phyloP scores from a whole-genome alignment of 495 filamentous ascomycete genomes.

The Penicillium pulvis region DNA sequence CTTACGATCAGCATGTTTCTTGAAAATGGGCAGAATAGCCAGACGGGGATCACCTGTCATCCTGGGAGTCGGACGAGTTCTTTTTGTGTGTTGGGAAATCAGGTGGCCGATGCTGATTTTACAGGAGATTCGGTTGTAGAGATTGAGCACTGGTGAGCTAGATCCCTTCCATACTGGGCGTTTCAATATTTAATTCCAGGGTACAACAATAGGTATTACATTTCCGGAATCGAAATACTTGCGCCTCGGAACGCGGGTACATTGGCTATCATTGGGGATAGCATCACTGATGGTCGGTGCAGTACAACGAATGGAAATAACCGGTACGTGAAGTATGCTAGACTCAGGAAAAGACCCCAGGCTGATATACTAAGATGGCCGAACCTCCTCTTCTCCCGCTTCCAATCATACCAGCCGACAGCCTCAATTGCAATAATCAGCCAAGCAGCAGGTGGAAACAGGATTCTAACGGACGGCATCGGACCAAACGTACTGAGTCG shows the following conservation, averaged over 20 bases:
- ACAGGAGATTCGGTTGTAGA: slow-evolving; percentile 33
- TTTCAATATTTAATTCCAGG: neutral
- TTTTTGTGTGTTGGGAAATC: slow-evolving; percentile 58
- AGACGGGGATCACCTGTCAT: slow-evolving; percentile 60
- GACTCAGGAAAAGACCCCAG: neutral
- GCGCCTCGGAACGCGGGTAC: slow-evolving; percentile 42
- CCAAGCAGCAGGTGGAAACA: slow-evolving; percentile 75
- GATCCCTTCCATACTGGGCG: neutral
- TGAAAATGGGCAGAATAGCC: slow-evolving; percentile 55
- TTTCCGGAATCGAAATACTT: slow-evolving; percentile 62
- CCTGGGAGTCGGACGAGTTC: slow-evolving; percentile 69
- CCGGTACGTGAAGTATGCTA: slow-evolving; percentile 40
- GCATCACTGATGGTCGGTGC: slow-evolving; percentile 71
- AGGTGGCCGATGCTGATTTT: slow-evolving; percentile 47
- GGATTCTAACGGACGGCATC: slow-evolving; percentile 61
- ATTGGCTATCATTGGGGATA: slow-evolving; percentile 69
- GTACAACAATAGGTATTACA: slow-evolving; percentile 53
- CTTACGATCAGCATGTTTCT: slow-evolving; percentile 63
- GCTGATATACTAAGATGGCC: slow-evolving; percentile 54
- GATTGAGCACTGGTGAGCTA: slow-evolving; percentile 33
- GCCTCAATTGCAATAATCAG: slow-evolving; percentile 60
- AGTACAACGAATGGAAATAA: slow-evolving; percentile 66
- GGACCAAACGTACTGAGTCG: slow-evolving; percentile 64
- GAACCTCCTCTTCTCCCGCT: slow-evolving; percentile 58
- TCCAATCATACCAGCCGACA: slow-evolving; percentile 51